These are phyloP conservation scores for Alternaria sp. DNA, from an alignment of 2,329 filamentous ascomycete species.

Conservation along the genomic window DNA sequence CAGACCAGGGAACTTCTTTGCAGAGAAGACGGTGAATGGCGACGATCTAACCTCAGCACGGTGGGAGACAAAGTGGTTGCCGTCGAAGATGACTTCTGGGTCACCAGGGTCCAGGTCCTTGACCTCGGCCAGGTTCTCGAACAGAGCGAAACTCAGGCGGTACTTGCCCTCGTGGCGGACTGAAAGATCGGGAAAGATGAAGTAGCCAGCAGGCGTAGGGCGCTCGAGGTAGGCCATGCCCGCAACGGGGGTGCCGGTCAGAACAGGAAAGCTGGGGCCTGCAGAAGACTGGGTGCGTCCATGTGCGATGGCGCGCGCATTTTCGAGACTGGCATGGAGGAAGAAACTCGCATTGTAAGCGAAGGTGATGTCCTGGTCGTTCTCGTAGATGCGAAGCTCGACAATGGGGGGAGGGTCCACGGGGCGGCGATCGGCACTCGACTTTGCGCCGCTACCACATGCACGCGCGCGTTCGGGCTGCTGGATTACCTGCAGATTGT, in stretches of 20 bases:
- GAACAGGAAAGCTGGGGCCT: slow-evolving; percentile 72
- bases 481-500: slow-evolving; percentile 85
- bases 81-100: slow-evolving; percentile 50
- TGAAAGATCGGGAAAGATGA: slow-evolving; percentile 95
- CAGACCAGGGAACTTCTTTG: slow-evolving; percentile 97
- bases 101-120: slow-evolving; percentile 73
- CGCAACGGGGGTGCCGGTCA: slow-evolving; percentile 93
- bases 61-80: slow-evolving; percentile 72
- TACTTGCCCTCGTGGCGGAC: slow-evolving; percentile 96
- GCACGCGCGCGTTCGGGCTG: slow-evolving; percentile 93
- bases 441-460: slow-evolving; percentile 94
- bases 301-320: slow-evolving; percentile 81
- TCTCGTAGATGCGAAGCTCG: slow-evolving; percentile 84
- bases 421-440: slow-evolving; percentile 78
- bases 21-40: slow-evolving; percentile 89
- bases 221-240: slow-evolving; percentile 96
- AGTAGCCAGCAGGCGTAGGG: slow-evolving; percentile 81
- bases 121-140: slow-evolving; percentile 87
- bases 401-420: slow-evolving; percentile 96
- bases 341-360: slow-evolving; percentile 97
- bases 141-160: slow-evolving; percentile 87
- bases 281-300: slow-evolving; percentile 72
- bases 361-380: slow-evolving; percentile 73
- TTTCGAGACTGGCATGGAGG: slow-evolving; percentile 86
- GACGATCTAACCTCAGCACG: slow-evolving; percentile 88